A percentile compares a stretch with the other conserved stretches of the same genome.
Evolutionary conservation across 805 yeast genomes (phyloP).

Genomic region (Tetrapisispora arboricola): DNA sequence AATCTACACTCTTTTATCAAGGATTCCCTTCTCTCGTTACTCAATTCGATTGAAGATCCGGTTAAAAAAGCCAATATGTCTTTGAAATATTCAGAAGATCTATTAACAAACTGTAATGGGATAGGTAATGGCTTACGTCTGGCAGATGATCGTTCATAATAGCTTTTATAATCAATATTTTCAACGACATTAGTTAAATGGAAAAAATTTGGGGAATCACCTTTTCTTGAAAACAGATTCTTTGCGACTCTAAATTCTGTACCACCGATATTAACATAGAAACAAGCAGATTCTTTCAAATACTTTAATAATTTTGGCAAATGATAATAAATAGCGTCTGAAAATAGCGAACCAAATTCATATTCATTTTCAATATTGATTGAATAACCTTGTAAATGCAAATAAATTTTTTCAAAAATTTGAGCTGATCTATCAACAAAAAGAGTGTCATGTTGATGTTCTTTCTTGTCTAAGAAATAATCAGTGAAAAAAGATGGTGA

Average conservation of each 20-base stretch:
- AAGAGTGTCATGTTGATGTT: conserved; percentile 28
- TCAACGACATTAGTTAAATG: conserved; percentile 48
- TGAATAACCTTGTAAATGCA: conserved; percentile 75
- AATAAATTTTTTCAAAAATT: conserved; percentile 54
- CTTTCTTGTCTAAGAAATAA: conserved; percentile 35
- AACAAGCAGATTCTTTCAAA: conserved; percentile 44
- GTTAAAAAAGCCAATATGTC: conserved; percentile 46
- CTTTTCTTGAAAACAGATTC: conserved; percentile 43
- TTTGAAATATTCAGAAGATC: conserved; percentile 45
- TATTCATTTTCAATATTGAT: conserved; percentile 49
- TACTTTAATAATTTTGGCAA: conserved; percentile 44
- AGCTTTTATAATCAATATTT: conserved; percentile 39
- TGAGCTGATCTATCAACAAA: conserved; percentile 67
- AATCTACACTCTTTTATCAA: conserved; percentile 64
- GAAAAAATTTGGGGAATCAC: conserved; percentile 73
- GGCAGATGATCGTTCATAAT: conserved; percentile 28
- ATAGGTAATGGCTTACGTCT: conserved; percentile 73
- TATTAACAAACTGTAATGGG: conserved; percentile 40
- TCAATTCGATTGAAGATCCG: conserved; percentile 43
- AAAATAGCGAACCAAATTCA: conserved; percentile 49
- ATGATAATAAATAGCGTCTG: conserved; percentile 66
- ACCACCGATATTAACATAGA: conserved; percentile 48
- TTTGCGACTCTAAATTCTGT: conserved; percentile 49
- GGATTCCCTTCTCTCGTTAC: conserved; percentile 45
- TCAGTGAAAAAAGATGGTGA: conserved; percentile 82